A percentile compares a stretch with the other conserved stretches of the same genome.
Evolutionary conservation across 371 early-diverging fungal species (phyloP).

Genomic region (Mortierella sp.): DNA sequence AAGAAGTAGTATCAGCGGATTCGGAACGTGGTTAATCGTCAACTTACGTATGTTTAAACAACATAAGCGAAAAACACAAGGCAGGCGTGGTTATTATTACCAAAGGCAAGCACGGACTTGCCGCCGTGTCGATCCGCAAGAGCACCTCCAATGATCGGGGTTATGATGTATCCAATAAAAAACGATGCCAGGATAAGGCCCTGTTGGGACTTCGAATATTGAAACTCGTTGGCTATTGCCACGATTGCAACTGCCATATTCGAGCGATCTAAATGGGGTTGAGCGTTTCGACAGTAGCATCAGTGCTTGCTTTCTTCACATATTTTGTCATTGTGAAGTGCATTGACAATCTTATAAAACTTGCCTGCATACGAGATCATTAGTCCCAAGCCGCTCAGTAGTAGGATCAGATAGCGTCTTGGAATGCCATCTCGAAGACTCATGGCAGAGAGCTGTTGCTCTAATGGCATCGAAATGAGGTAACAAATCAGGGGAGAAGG

Average conservation of each 20-base stretch:
- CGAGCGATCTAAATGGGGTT: constrained; percentile 56
- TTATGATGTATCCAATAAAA: constrained; percentile 53
- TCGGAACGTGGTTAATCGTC: background rate
- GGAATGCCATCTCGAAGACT: constrained; percentile 13
- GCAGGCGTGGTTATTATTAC: too few species aligned
- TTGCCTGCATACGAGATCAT: constrained; percentile 53
- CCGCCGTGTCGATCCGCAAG: constrained; percentile 57
- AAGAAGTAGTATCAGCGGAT: too few species aligned
- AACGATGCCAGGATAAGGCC: constrained; percentile 54
- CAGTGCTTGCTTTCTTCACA: background rate
- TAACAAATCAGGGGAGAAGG: background rate
- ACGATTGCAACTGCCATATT: constrained; percentile 56
- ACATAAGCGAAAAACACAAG: too few species aligned
- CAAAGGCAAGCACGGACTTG: constrained; percentile 43
- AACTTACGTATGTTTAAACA: background rate
- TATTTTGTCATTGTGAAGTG: background rate
- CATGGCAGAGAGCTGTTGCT: background rate
- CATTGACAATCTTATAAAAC: background rate
- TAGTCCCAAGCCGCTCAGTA: constrained; percentile 35
- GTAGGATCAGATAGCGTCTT: constrained; percentile 31
- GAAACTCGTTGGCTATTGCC: constrained; percentile 44
- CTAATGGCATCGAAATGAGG: constrained; percentile 7
- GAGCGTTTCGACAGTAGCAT: too few species aligned
- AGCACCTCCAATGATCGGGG: constrained; percentile 50
- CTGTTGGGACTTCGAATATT: constrained; percentile 39